Evolutionary conservation across 2,329 filamentous ascomycete species (phyloP).

Genomic region (Alternaria ethzedia): DNA sequence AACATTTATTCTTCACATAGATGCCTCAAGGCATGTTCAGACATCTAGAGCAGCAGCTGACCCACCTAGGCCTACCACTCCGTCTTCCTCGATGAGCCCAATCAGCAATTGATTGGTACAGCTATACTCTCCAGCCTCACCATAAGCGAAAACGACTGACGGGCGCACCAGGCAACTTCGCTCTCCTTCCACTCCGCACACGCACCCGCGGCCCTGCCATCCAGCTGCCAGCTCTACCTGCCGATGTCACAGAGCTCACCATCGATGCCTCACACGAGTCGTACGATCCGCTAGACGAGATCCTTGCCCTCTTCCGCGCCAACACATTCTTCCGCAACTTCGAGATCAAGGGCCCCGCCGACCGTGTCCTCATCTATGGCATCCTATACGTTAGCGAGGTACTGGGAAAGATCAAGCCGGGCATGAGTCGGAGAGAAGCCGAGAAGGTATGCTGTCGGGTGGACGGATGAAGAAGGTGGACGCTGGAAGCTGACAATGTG

Average conservation of each 20-base stretch:
- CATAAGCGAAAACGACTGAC: background rate
- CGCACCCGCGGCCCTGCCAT: slow-evolving; percentile 95
- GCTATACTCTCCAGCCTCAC: background rate
- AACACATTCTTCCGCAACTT: slow-evolving; percentile 99
- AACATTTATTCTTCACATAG: fast-evolving
- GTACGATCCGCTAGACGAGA: slow-evolving; percentile 96
- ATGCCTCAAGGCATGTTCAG: background rate
- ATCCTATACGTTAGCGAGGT: slow-evolving; percentile 95
- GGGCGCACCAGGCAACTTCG: slow-evolving; percentile 76
- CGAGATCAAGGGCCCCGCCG: slow-evolving; percentile 95
- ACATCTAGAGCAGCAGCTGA: slow-evolving; percentile 10
- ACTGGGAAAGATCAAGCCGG: slow-evolving; percentile 82
- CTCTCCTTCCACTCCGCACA: slow-evolving; percentile 91
- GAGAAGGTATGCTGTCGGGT: slow-evolving; percentile 61
- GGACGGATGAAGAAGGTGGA: slow-evolving; percentile 40
- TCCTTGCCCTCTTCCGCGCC: slow-evolving; percentile 89
- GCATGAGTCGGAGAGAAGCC: slow-evolving; percentile 68
- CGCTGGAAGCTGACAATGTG: background rate
- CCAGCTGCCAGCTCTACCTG: slow-evolving; percentile 68
- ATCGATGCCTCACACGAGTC: slow-evolving; percentile 85
- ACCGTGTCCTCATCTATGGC: slow-evolving; percentile 93
- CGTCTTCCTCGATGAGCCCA: slow-evolving; percentile 85
- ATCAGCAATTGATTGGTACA: slow-evolving; percentile 68
- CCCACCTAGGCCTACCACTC: slow-evolving; percentile 86
- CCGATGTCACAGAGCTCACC: slow-evolving; percentile 61